Base-by-base conservation (phyloP, 331 rosid genomes). In the Ulmus americana region DNA sequence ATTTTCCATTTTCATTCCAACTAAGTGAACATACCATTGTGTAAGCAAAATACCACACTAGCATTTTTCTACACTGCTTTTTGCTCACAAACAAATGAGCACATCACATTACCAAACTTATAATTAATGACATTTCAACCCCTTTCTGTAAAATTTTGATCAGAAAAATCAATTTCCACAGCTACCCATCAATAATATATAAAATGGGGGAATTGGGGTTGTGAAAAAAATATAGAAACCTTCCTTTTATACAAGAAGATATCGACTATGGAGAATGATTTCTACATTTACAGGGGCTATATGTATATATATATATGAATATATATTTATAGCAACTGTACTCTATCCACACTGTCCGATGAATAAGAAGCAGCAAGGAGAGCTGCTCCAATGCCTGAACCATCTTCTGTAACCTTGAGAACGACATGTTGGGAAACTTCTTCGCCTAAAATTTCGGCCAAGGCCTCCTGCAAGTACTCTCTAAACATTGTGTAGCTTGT, bases 321-420 rank as follows among this genome's bases (percentile, higher is more conserved):
- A 79, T 75, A 73, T 80, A 69, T 62, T 69, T 79, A 76, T 83
- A 72, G 81, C 83, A 67, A 74, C 81, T 80, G 61, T 79, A 78
- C 79, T 64, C 65, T 81, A 83, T 81, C 86, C 75, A 79, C 76
- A 71, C 43, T 53, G 60, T 74, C 55, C 45, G 96, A 80, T 42
- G 92, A 88, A 76, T 76, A 73, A 40, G 90, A 61, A 39, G 95
- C 96, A 62, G 90, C 87, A 70, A 86, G 83, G 47, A 90, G 79
- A 49, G 95, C 91, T 39, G 96, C 91, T 75, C 96, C 96, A 40
- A 80, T 77, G 61, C 87, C 91, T 2, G 95, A 82, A 38, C 96
- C 96, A 70, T 89, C 91, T 81, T 86, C 84, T 22, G 83, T 82
- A 68, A 69, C 88, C 83, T 74, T 77, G 3, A 89, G 89, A 79